Percentiles rank a stretch among this genome's conserved stretches.
phyloP scores from a whole-genome alignment of 148 eudicot genomes.

The Amaranthus hypochondriacus region DNA sequence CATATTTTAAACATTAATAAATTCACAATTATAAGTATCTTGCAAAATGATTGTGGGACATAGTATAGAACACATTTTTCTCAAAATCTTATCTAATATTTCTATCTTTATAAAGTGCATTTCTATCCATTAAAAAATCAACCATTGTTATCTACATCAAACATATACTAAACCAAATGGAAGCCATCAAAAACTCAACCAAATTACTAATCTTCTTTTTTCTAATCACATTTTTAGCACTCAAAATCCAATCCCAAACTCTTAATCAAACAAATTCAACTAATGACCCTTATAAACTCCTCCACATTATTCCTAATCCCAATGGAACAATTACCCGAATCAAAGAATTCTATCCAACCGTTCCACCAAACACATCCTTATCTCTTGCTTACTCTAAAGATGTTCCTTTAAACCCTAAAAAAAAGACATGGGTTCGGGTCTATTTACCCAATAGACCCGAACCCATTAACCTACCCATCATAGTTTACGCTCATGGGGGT shows the following conservation, averaged over 20 bases:
- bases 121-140: too few relatives aligned
- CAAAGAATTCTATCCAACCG: conserved; percentile 14
- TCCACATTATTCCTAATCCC: conserved; percentile 23
- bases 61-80: too few relatives aligned
- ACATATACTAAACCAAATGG: neutral
- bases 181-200: neutral
- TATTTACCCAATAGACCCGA: conserved; percentile 16
- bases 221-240: neutral
- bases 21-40: too few relatives aligned
- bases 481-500: conserved; percentile 31
- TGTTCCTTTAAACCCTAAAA: conserved; percentile 19
- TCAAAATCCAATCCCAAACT: neutral
- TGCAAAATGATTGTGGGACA: too few relatives aligned
- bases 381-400: conserved; percentile 25
- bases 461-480: conserved; percentile 17
- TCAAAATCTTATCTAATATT: too few relatives aligned
- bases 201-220: neutral
- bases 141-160: neutral
- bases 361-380: conserved; percentile 17
- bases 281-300: conserved; percentile 22
- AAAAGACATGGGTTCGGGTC: conserved; percentile 25
- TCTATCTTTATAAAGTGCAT: too few relatives aligned
- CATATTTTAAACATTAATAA: too few relatives aligned
- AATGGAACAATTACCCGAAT: conserved; percentile 27
- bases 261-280: neutral